Evolutionary conservation across 495 filamentous ascomycete species (phyloP), one percentile per base, ranked within the genome.

Genomic region (Annulohypoxylon bovei): DNA sequence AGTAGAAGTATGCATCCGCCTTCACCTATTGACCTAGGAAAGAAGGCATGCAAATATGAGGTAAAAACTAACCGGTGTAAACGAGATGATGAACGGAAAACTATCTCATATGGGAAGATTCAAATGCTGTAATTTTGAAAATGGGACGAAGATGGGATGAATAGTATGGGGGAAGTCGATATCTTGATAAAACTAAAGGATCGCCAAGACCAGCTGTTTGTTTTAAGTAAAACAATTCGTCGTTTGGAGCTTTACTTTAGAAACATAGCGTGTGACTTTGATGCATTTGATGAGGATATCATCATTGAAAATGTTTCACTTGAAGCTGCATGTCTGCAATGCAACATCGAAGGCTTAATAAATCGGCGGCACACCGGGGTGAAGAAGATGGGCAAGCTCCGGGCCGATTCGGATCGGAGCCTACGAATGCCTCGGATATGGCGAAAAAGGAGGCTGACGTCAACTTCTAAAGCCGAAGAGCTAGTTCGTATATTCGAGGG

Each of bases 381-480:
- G 55, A 39, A 11, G 12, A 53, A 39, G 55, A 39, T 50, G 46
- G 30, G 22, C 52, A 37, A 67, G 64, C 44, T 60, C 54, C 64
- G 46, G 35, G 55, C 47, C 49, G 47, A 42, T 35, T 65, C 27
- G 39, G 55, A 61, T 65, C 61, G 67, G 67, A 70, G 59, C 47
- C 39, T 65, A 23, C 3, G 33, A 61, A 25, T 11, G 44, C 39
- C 39, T 71, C 68, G 68, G 68, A 71, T 23, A 42, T 70, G 25
- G 47, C 60, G 33, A 53, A 62, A 37, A 30, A 16, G 55, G 49
- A 50, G 44, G 54, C 25, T 61, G 5, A 20, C n/a, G 14, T 27
- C 14, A 12, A 46, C 18, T n/a, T 25, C 27, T 22, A 53, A 64
- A 20, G 61, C 67, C 55, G 67, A 64, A 65, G 42, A 37, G 28